Evolutionary conservation across 768 basidiomycete species (phyloP).

Genomic region (Boletus patriciae): DNA sequence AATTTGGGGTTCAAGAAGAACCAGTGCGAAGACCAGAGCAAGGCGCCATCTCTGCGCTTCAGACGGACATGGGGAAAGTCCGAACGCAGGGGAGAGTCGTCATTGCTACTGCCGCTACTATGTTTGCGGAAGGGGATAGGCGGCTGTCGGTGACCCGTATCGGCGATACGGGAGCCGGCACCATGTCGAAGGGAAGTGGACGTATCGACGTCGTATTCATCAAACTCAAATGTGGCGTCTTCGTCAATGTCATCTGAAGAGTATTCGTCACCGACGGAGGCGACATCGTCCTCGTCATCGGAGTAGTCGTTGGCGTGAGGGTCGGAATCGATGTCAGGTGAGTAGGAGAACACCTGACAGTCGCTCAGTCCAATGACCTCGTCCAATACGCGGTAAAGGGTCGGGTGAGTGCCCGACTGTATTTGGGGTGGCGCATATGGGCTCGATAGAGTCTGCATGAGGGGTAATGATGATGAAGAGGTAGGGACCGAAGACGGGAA

Average conservation of each 20-base stretch:
- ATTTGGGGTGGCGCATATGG: constrained; percentile 73
- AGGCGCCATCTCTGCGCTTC: constrained; percentile 65
- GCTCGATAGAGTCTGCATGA: constrained; percentile 54
- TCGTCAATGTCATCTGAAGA: constrained; percentile 73
- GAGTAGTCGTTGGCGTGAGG: constrained; percentile 85
- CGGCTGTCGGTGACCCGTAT: constrained; percentile 1
- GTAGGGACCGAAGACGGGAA: constrained; percentile 71
- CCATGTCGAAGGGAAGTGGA: constrained; percentile 17
- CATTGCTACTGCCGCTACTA: constrained; percentile 38
- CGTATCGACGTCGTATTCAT: constrained; percentile 76
- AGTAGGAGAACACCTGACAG: constrained; percentile 94
- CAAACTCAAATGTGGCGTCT: constrained; percentile 73
- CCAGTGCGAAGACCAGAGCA: constrained; percentile 96
- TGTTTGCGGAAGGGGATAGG: constrained; percentile 28
- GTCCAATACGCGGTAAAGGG: constrained; percentile 83
- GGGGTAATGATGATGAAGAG: constrained; percentile 72
- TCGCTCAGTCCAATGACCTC: constrained; percentile 87
- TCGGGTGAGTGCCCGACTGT: constrained; percentile 82
- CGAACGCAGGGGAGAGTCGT: constrained; percentile 33
- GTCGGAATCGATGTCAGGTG: constrained; percentile 90
- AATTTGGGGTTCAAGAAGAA: constrained; percentile 93
- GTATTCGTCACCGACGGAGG: constrained; percentile 64
- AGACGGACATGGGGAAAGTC: constrained; percentile 48
- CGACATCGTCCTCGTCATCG: constrained; percentile 76
- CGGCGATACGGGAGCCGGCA: constrained; percentile 9